Conservation (phyloP, 495 filamentous ascomycete species). For the Penicillium soppii region DNA sequence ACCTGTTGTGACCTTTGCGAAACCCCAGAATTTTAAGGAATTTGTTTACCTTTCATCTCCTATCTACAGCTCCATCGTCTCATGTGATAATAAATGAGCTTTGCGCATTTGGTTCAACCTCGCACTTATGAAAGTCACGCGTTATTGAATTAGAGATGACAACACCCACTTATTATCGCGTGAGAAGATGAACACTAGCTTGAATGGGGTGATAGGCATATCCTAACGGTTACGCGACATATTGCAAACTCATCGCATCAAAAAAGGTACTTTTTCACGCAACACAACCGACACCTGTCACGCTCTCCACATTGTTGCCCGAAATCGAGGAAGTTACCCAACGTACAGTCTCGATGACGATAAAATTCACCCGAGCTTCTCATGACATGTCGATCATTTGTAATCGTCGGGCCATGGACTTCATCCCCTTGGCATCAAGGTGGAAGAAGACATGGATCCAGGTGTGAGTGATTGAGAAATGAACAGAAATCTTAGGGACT, state of each 20-base stretch:
- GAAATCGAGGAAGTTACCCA: neutral
- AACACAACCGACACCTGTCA: neutral
- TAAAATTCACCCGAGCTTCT: slow-evolving; percentile 32
- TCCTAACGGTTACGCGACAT: no score
- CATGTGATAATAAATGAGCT: neutral
- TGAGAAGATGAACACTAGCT: neutral
- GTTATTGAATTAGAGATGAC: neutral
- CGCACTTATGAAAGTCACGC: neutral
- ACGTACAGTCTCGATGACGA: slow-evolving; percentile 31
- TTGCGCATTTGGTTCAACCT: neutral
- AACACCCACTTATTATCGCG: neutral
- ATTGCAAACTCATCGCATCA: no score
- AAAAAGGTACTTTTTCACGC: neutral
- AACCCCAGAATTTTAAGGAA: neutral
- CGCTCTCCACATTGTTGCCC: neutral
- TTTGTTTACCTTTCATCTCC: no score
- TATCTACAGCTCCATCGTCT: no score
- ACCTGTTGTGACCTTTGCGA: neutral
- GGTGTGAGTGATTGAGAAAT: slow-evolving; percentile 38
- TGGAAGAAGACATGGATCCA: slow-evolving; percentile 31
- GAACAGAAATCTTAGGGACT: slow-evolving; percentile 48
- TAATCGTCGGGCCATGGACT: slow-evolving; percentile 24
- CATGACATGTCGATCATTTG: slow-evolving; percentile 28
- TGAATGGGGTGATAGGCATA: no score
- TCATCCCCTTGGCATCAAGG: slow-evolving; percentile 23